Evolutionary conservation across 108 stramenopile species (phyloP).

Genomic region (Thalassiosira profunda): DNA sequence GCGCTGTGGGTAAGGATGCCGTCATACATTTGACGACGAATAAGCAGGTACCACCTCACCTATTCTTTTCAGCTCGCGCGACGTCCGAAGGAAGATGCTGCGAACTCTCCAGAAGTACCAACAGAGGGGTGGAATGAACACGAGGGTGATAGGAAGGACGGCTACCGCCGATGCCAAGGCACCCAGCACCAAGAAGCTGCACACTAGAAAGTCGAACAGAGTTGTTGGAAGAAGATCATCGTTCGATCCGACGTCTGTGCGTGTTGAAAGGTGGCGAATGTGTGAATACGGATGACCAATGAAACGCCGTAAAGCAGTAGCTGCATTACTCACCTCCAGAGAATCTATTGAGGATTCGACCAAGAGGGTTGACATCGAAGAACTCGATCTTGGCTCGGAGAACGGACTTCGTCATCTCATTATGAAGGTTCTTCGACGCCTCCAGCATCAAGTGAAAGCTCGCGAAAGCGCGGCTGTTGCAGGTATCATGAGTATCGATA

Average conservation of each 20-base stretch:
- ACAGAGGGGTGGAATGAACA: constrained; percentile 71
- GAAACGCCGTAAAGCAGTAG: too few species aligned
- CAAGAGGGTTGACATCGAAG: constrained; percentile 94
- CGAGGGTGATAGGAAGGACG: constrained; percentile 68
- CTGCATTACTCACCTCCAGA: constrained; percentile 23
- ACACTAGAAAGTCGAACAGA: constrained; percentile 81
- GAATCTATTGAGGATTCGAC: constrained; percentile 87
- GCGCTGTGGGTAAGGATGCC: too few species aligned
- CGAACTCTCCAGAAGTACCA: constrained; percentile 77
- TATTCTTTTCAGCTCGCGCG: constrained; percentile 85
- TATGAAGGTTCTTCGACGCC: constrained; percentile 79
- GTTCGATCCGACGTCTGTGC: constrained; percentile 82
- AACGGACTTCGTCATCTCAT: constrained; percentile 79
- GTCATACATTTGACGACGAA: too few species aligned
- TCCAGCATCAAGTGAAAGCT: constrained; percentile 60
- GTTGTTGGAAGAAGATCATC: constrained; percentile 81
- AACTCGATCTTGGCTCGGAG: constrained; percentile 87
- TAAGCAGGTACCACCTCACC: too few species aligned
- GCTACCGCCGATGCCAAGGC: constrained; percentile 67
- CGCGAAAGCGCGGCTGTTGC: constrained; percentile 49
- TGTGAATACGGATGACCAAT: not conserved
- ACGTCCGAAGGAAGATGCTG: constrained; percentile 72
- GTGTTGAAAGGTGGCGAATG: too few species aligned
- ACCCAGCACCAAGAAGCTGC: constrained; percentile 68
- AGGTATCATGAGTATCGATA: not conserved